Evolutionary conservation across 352 stramenopile species (phyloP).

Genomic region (Phytophthora litchii): DNA sequence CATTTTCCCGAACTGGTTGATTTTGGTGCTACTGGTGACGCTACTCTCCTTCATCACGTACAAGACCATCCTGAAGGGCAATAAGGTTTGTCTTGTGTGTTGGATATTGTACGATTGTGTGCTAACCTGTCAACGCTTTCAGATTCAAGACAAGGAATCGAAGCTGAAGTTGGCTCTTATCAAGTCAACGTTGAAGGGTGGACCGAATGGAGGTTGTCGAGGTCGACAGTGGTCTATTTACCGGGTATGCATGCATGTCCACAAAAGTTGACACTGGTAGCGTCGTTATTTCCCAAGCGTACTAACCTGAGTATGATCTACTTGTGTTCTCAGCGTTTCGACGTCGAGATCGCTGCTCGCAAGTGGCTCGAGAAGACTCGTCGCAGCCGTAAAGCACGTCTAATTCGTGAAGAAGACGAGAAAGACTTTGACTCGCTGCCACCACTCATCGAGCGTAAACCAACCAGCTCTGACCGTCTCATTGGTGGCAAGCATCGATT

Average conservation of each 20-base stretch:
- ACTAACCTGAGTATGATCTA: neutral
- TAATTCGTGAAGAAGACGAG: slow-evolving; percentile 49
- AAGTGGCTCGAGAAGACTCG: slow-evolving; percentile 66
- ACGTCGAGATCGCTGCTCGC: slow-evolving; percentile 59
- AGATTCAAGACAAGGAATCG: slow-evolving; percentile 67
- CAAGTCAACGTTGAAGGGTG: slow-evolving; percentile 53
- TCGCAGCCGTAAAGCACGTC: slow-evolving; percentile 44
- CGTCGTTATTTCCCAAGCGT: neutral
- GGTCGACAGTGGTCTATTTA: slow-evolving; percentile 67
- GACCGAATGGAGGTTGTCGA: slow-evolving; percentile 41
- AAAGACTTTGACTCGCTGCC: slow-evolving; percentile 69
- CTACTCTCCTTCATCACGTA: slow-evolving; percentile 72
- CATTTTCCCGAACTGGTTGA: slow-evolving; percentile 81
- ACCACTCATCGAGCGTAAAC: slow-evolving; percentile 29
- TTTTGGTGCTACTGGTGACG: slow-evolving; percentile 67
- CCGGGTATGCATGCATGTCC: slow-evolving; percentile 29
- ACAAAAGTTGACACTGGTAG: too few species aligned
- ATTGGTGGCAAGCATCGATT: slow-evolving; percentile 28
- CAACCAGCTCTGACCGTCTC: slow-evolving; percentile 21
- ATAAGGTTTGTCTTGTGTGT: slow-evolving; percentile 36
- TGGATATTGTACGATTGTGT: neutral
- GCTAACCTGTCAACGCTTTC: neutral
- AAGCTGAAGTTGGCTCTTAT: slow-evolving; percentile 40
- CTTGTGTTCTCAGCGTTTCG: slow-evolving; percentile 47
- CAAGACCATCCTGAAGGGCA: slow-evolving; percentile 70